Conservation (phyloP, 345 rosid species). For the Cardamine occulta region DNA sequence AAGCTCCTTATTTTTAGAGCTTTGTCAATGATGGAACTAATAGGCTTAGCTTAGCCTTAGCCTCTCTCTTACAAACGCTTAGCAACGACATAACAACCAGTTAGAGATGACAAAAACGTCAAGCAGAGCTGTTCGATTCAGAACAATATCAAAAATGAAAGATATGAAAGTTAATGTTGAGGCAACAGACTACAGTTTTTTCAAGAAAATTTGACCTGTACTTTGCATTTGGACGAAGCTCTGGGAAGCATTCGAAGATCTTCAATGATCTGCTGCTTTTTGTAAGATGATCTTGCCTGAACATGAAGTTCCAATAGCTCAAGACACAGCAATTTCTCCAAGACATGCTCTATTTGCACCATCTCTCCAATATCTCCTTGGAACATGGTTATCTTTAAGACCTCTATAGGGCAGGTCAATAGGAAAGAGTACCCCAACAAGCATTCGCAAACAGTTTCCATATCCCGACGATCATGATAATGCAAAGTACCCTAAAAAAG, state of each 20-base stretch:
- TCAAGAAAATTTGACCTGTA: neutral
- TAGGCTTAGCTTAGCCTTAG: neutral
- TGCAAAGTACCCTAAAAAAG: neutral
- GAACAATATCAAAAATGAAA: neutral
- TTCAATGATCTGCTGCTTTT: neutral
- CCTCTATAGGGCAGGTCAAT: neutral
- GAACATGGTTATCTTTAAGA: neutral
- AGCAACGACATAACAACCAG: neutral
- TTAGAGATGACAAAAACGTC: neutral
- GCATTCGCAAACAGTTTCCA: neutral
- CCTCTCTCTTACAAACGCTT: neutral
- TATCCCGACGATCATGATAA: neutral
- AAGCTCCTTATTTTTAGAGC: too few species aligned
- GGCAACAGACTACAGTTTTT: neutral
- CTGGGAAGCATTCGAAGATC: neutral
- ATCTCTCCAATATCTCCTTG: neutral
- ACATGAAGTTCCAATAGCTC: neutral
- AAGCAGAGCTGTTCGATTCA: neutral
- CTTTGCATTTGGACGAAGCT: neutral
- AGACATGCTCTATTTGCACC: neutral
- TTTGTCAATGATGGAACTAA: neutral
- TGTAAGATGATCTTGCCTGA: neutral
- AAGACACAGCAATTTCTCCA: neutral
- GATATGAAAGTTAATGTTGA: neutral
- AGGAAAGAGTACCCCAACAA: neutral